Percentiles rank a stretch among this genome's conserved stretches.
Conservation (phyloP, 1,284 basidiomycete species). For the Trametes sp. region DNA sequence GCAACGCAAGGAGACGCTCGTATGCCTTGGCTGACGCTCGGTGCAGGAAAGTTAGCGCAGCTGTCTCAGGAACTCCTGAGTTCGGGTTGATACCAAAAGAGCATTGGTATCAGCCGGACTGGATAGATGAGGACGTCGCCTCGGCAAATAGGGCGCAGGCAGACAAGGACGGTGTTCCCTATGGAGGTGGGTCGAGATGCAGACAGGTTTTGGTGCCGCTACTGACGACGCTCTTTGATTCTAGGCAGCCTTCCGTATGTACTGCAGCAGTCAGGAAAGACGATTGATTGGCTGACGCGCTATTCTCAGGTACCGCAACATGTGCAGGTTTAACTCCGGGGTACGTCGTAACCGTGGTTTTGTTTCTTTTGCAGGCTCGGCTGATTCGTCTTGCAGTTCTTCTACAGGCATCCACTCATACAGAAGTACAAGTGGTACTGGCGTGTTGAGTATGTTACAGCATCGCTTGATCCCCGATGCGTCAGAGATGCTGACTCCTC, state of each 20-base stretch:
- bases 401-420: constrained; percentile 68
- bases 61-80: constrained; percentile 48
- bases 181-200: not conserved
- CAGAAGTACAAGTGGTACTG: constrained; percentile 42
- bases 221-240: too few species aligned
- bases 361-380: not conserved
- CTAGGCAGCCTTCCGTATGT: constrained; percentile 7
- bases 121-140: constrained; percentile 85
- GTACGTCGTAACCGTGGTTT: constrained; percentile 50
- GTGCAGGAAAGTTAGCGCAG: constrained; percentile 50
- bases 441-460: constrained; percentile 40
- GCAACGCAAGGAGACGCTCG: not conserved
- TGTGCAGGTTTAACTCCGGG: constrained; percentile 73
- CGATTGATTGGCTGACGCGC: not conserved
- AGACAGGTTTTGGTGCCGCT: too few species aligned
- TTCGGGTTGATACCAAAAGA: constrained; percentile 57
- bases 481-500: not conserved
- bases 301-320: constrained; percentile 46
- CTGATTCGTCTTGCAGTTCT: constrained; percentile 42
- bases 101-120: constrained; percentile 88
- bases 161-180: constrained; percentile 82
- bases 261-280: too few species aligned
- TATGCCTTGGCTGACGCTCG: not conserved
- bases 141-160: constrained; percentile 72
- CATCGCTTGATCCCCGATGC: constrained; percentile 46